Base-by-base conservation (phyloP, 1,284 basidiomycete genomes). In the Sporisorium sorghi region DNA sequence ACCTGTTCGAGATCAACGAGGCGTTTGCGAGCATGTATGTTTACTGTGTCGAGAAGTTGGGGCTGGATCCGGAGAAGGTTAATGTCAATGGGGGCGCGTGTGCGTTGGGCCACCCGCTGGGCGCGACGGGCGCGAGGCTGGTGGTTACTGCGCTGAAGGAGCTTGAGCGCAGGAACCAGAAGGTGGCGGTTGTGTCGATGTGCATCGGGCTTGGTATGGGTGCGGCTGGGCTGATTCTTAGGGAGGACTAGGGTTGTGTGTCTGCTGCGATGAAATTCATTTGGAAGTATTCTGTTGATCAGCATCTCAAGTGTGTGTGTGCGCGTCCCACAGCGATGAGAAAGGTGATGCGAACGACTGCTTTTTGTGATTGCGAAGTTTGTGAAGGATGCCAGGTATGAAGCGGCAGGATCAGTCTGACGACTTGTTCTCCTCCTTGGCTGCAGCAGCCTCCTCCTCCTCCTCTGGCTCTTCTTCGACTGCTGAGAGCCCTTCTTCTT, bases 1-100 rank as follows among this genome's bases (percentile, higher is more conserved):
- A 94, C 81, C 81, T 94, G 30, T 94, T 89, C 76, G 93, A 93
- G 88, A 91, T 93, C 81, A 97, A 97, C 85, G 94, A 97, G 85
- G 76, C 77, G 3, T 80, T 80, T 32, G 68, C 74, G 1, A 61
- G 55, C 63, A 78, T 79, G 78, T 73, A 71, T 56, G 77, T 80
- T 28, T 94, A 96, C 86, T 90, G 89, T 55, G 87, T 93, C 47
- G 89, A 91, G 72, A 87, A 90, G 79, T 88, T 97, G 33, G 88
- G 88, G 30, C 86, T 97, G 65, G 89, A 90, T 12, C 89, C 88
- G 71, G 89, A 90, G 14, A 77, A 79, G 66, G 62, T 76, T 26
- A 77, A 96, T 81, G 91, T 93, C 14, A 92, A 93, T 75, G 94
- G 94, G 30, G 93, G 94, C 0, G 93, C 93, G 0, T 94, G 94